A percentile compares a stretch with the other conserved stretches of the same genome.
These are phyloP conservation scores for Hyaloscypha bicolor DNA, from an alignment of 495 filamentous ascomycete genomes.

Conservation along the genomic window DNA sequence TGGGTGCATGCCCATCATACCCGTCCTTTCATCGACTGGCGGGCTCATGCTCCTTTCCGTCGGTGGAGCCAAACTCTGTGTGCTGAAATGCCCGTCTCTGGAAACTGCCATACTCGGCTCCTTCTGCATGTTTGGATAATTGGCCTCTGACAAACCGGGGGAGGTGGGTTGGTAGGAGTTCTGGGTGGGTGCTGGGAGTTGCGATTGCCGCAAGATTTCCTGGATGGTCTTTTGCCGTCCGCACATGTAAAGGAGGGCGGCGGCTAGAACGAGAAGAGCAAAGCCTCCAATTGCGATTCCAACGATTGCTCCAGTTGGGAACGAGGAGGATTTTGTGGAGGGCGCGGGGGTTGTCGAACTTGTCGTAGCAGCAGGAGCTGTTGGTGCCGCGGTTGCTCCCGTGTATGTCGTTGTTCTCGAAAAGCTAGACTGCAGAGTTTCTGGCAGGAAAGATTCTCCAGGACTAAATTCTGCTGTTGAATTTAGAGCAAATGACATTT, in stretches of 20 bases:
- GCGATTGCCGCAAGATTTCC: conserved; percentile 17
- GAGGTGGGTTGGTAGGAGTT: conserved; percentile 23
- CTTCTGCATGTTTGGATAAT: conserved; percentile 29
- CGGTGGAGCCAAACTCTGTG: not conserved
- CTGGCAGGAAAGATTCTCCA: conserved; percentile 20
- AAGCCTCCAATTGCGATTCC: conserved; percentile 50
- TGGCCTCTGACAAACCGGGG: conserved; percentile 21
- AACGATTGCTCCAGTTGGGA: conserved; percentile 44
- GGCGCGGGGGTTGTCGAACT: conserved; percentile 8
- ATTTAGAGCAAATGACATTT: conserved; percentile 20
- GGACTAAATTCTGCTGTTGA: conserved; percentile 23
- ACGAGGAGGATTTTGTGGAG: conserved; percentile 3
- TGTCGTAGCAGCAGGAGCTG: conserved; percentile 23
- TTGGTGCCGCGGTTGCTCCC: conserved; percentile 5
- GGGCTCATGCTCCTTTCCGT: conserved; percentile 23
- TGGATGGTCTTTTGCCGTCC: conserved; percentile 37
- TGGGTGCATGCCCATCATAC: conserved; percentile 23
- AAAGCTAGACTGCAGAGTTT: conserved; percentile 1
- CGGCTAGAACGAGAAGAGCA: conserved; percentile 41
- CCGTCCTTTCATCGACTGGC: conserved; percentile 22
- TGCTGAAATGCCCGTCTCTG: conserved; percentile 14
- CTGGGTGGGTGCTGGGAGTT: not conserved
- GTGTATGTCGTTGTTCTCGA: conserved; percentile 4
- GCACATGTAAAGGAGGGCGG: conserved; percentile 43
- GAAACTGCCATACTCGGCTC: conserved; percentile 2